Base-by-base conservation (phyloP, 2,329 filamentous ascomycete species). In the Colletotrichum sp. region DNA sequence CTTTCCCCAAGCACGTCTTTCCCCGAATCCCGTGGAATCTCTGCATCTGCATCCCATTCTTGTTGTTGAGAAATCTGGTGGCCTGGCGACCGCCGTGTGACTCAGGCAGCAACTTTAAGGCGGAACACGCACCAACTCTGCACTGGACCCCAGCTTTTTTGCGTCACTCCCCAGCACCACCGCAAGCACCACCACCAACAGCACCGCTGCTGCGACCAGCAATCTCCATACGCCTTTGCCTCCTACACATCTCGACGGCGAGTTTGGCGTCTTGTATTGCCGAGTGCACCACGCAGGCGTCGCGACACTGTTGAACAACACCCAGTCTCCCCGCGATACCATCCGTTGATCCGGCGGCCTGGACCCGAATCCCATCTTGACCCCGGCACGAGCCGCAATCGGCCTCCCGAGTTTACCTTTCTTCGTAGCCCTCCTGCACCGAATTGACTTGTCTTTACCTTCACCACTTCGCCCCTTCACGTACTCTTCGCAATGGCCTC, bases 401-500 rank as follows among this genome's bases (percentile, higher is more conserved):
- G 72, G 76, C 63, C 59, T 59, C 64, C 43, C 74, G 60, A 68
- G 60, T 66, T 55, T 43, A 55, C 63, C 57, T 69, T 26, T 48
- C 63, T 63, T 68, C 26, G 63, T 67, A 74, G 69, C 69, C 69
- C 63, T 69, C 34, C 28, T 60, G 36, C 61, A 68, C 36, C 66
- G 34, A 68, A 68, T 69, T 72, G 52, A 74, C 24, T 70, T 48
- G 18, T 28, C 28, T 52, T 70, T 65, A 39, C 69, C 71, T 64
- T 59, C 63, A 68, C 34, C 55, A 72, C 43, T 68, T 70, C 66
- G 32, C 24, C 64, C 34, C 61, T 21, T 57, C 26, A 16, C 30
- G 72, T 72, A 64, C 64, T 71, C 70, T 72, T 79, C 81, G 79
- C 80, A 71, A 92, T 92, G 90, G 85, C 90, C 77, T 90, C 89